A percentile compares a stretch with the other conserved stretches of the same genome.
phyloP scores from a whole-genome alignment of 2,329 filamentous ascomycete genomes.

The Corinectria fuckeliana region DNA sequence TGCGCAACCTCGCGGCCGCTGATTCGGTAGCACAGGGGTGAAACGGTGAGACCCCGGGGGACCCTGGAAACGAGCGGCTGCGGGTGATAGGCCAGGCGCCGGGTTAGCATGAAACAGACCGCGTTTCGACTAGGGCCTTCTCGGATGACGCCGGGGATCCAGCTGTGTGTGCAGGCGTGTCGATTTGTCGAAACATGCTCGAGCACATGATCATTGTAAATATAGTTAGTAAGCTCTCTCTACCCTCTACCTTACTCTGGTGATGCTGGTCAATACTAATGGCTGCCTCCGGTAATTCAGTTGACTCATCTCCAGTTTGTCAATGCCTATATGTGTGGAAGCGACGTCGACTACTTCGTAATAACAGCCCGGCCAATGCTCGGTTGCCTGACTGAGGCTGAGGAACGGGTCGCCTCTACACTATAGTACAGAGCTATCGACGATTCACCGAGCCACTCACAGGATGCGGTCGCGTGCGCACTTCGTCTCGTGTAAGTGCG shows the following conservation, averaged over 20 bases:
- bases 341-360: neutral
- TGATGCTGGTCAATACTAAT: neutral
- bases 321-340: neutral
- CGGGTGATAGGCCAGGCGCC: slow-evolving; percentile 34
- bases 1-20: slow-evolving; percentile 15
- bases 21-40: slow-evolving; percentile 33
- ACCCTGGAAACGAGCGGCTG: slow-evolving; percentile 35
- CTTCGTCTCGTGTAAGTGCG: neutral
- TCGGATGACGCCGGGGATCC: slow-evolving; percentile 31
- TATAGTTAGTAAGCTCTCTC: too few relatives aligned
- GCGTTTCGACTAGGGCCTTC: slow-evolving; percentile 37
- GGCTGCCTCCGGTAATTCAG: neutral
- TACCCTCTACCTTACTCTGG: too few relatives aligned
- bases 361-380: too few relatives aligned
- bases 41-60: slow-evolving; percentile 36
- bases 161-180: neutral
- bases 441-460: slow-evolving; percentile 2
- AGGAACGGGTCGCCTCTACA: neutral
- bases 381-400: neutral
- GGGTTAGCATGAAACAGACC: slow-evolving; percentile 37
- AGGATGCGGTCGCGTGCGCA: neutral
- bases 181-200: slow-evolving; percentile 15
- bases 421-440: neutral
- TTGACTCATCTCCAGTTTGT: neutral
- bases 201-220: slow-evolving; percentile 15